A percentile compares a stretch with the other conserved stretches of the same genome.
phyloP scores from a whole-genome alignment of 2,329 filamentous ascomycete genomes.

The Eurotiales sp. region DNA sequence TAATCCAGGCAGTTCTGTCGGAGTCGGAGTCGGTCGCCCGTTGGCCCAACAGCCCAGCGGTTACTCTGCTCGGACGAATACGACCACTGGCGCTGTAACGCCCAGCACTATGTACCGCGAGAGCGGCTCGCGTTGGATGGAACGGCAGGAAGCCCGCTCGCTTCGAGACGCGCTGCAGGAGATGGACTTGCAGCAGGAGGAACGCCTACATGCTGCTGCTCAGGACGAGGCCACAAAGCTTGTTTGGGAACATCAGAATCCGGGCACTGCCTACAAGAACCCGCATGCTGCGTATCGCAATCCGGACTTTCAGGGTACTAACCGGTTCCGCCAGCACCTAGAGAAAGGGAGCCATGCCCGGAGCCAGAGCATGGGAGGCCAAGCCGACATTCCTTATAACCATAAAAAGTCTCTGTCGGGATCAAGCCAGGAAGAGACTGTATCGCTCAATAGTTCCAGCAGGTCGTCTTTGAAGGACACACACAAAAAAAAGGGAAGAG shows the following conservation, averaged over 20 bases:
- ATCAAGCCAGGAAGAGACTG: constrained; percentile 17
- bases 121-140: constrained; percentile 52
- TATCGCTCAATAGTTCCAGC: constrained; percentile 8
- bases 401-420: constrained; percentile 13
- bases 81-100: constrained; percentile 33
- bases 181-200: constrained; percentile 56
- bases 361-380: constrained; percentile 33
- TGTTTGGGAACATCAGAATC: constrained; percentile 61
- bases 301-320: constrained; percentile 32
- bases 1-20: constrained; percentile 21
- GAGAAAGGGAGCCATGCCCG: constrained; percentile 43
- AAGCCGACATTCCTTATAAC: background rate
- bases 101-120: constrained; percentile 51
- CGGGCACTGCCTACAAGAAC: constrained; percentile 47
- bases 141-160: constrained; percentile 56
- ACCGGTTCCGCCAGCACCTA: constrained; percentile 41
- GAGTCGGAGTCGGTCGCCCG: constrained; percentile 27
- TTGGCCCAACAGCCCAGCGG: constrained; percentile 36
- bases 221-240: constrained; percentile 62
- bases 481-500: constrained; percentile 18
- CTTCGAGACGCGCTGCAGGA: constrained; percentile 56
- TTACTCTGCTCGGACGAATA: constrained; percentile 30
- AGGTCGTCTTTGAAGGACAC: constrained; percentile 2
- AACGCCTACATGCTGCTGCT: constrained; percentile 52
- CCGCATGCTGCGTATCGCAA: constrained; percentile 47